Evolutionary conservation across 768 basidiomycete species (phyloP), one percentile per base, ranked within the genome.

Genomic region (Lanmaoa rubissima): DNA sequence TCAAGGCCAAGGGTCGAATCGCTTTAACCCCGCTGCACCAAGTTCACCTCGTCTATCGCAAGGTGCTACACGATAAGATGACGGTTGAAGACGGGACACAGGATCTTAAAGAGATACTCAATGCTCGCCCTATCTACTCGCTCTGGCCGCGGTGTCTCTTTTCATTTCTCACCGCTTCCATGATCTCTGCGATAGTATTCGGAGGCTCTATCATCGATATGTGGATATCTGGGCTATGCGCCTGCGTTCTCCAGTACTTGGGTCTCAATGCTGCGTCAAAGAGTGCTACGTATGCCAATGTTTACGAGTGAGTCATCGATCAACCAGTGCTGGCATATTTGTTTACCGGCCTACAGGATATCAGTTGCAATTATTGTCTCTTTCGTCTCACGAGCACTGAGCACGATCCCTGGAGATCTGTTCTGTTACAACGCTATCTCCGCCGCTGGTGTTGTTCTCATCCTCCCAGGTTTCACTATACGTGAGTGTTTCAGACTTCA

Each of bases 361-460:
- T 88, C 91, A 0, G 85, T 88, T 12, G 84, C 90, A 3, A 92
- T 93, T 53, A 73, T 94, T 36, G 89, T 94, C 39, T 88, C 91
- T 3, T 94, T 94, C 66, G 75, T 88, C 19, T 88, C 93, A 4
- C 81, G 92, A 50, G 88, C 82, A 16, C 72, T 96, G 51, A 87
- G 91, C 59, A 87, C 85, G 60, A 83, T 94, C 48, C 83, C 82
- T 5, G 86, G 85, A 5, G 76, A 84, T 53, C 70, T 86, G 24
- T 95, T 95, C 69, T 97, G 94, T 71, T 97, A 93, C 73, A 89
- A 87, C 48, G 88, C 94, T 4, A 85, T 96, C 59, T 90, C 94
- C 10, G 92, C 91, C 12, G 90, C 90, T 34, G 92, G 92, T 2
- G 88, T 95, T 10, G 90, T 94, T n/a, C 80, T 92, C 46, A 92